Evolutionary conservation across 768 basidiomycete species (phyloP), one percentile per base, ranked within the genome.

Genomic region (Collybia nuda): DNA sequence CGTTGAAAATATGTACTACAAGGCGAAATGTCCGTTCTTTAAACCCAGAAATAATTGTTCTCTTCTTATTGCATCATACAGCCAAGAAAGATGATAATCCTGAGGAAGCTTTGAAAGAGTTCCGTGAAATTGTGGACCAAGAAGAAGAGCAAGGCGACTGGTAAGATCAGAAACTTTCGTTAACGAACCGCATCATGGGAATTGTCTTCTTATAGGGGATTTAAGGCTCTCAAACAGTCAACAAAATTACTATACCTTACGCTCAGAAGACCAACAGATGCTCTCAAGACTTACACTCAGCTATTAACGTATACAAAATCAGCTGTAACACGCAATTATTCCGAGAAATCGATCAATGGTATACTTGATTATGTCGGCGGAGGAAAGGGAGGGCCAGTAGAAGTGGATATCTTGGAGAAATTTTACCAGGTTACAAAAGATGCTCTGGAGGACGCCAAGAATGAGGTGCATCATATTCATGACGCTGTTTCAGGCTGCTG

Each of bases 331-430:
- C 83, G 93, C 26, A 96, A 96, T 65, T 92, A 96, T 62, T 94
- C 96, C 9, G 97, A 99, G 69, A 99, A 98, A 76, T 89, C 91
- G 15, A 99, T 99, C 76, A 99, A 99, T 65, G 90, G 91, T 49
- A 97, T 99, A 56, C 75, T 99, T 56, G 97, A 99, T 67, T 98
- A 98, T 59, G 97, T 98, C 36, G 94, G 94, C 9, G 94, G 94
- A 41, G 83, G 87, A 43, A 88, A 89, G 66, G 85, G 88, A 17
- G 90, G 87, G 2, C 73, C 73, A 2, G 80, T 90, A 3, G 88
- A 89, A 52, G 89, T 97, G 8, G 89, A 90, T 51, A 82, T 94
- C 7, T 75, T 99, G 43, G 94, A 98, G 68, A 86, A 86, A 56
- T 99, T 98, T 74, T 99, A 99, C 69, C 90, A 96, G 60, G 90